Percentiles rank a stretch among this genome's conserved stretches.
Conservation (phyloP, 305 asterid genomes). For the Fraxinus xanthoxyloides region DNA sequence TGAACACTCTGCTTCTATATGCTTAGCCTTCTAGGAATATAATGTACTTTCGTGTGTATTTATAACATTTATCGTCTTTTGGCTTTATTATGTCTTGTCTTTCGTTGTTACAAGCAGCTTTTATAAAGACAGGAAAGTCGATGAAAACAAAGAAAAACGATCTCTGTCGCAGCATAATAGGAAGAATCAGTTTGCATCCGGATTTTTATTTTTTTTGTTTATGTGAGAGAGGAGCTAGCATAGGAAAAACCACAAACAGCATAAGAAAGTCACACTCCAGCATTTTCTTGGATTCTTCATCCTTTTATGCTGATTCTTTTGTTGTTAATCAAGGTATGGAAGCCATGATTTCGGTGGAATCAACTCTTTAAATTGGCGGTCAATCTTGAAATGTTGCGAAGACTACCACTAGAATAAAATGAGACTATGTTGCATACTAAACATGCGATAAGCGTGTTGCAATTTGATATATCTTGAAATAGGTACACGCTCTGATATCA, state of each 20-base stretch:
- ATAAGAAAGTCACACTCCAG: constrained; percentile 21
- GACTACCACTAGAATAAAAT: not conserved
- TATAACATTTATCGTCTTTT: constrained; percentile 22
- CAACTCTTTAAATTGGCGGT: not conserved
- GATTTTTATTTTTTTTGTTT: not conserved
- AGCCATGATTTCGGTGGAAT: constrained; percentile 40
- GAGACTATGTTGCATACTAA: not conserved
- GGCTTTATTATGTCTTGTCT: constrained; percentile 37
- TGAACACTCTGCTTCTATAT: not conserved
- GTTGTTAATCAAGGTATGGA: not conserved
- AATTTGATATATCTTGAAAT: not conserved
- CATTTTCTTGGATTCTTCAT: constrained; percentile 41
- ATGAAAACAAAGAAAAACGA: constrained; percentile 30
- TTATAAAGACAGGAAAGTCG: constrained; percentile 33
- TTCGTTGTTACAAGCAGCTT: constrained; percentile 27
- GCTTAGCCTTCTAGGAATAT: not conserved
- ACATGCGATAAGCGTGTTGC: not conserved
- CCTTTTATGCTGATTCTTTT: constrained; percentile 20
- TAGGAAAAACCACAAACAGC: constrained; percentile 3
- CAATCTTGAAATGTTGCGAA: not conserved
- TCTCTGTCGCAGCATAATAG: not conserved
- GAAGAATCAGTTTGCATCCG: constrained; percentile 18
- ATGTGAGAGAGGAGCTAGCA: not conserved
- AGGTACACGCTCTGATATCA: not conserved
- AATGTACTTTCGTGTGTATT: constrained; percentile 19